Conservation (phyloP, 257 asterid species). For the Gentiana straminea region DNA sequence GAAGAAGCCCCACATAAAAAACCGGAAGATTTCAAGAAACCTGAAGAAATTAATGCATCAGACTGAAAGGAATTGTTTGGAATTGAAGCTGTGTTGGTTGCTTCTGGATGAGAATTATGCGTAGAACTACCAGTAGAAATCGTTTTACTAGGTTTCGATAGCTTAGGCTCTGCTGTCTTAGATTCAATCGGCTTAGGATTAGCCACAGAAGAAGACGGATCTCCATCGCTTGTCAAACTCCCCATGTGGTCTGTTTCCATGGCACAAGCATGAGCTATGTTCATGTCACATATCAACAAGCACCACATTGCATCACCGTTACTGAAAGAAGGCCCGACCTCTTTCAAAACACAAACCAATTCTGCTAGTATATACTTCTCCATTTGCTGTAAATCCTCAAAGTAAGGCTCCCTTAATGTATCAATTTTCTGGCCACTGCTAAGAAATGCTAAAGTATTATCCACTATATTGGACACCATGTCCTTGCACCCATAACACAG, state of each 20-base stretch:
- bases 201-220: constrained; percentile 26
- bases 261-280: constrained; percentile 75
- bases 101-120: constrained; percentile 29
- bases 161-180: constrained; percentile 32
- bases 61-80: constrained; percentile 33
- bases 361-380: constrained; percentile 80
- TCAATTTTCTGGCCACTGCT: constrained; percentile 55
- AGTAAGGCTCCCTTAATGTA: constrained; percentile 47
- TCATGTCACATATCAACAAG: constrained; percentile 81
- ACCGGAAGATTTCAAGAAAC: constrained; percentile 25
- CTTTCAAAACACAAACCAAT: constrained; percentile 69
- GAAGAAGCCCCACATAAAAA: constrained; percentile 24
- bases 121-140: constrained; percentile 29
- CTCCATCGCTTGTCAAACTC: constrained; percentile 24
- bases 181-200: constrained; percentile 28
- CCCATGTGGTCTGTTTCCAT: constrained; percentile 54
- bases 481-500: constrained; percentile 93
- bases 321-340: constrained; percentile 78
- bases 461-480: constrained; percentile 83
- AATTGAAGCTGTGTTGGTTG: constrained; percentile 20
- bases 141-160: constrained; percentile 30
- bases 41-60: constrained; percentile 28
- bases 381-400: constrained; percentile 74
- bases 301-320: constrained; percentile 98
- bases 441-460: constrained; percentile 63